Evolutionary conservation across 2,329 filamentous ascomycete species (phyloP).

Genomic region (Ophiostoma piceae): DNA sequence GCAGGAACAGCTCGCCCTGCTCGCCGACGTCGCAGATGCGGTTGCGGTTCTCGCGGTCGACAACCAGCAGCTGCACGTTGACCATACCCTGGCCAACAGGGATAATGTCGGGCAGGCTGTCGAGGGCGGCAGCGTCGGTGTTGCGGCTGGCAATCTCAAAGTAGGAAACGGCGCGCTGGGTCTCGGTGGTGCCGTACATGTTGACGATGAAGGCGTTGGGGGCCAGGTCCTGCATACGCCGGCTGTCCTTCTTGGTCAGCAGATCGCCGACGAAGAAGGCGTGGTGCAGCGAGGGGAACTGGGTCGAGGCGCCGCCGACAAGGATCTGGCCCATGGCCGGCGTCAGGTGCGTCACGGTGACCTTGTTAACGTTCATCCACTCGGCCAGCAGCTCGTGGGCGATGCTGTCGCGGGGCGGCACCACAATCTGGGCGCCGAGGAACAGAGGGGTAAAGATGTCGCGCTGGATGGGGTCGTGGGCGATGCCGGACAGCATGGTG

Average conservation of each 20-base stretch:
- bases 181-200: slow-evolving; percentile 88
- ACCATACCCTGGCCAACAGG: slow-evolving; percentile 82
- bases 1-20: slow-evolving; percentile 75
- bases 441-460: slow-evolving; percentile 89
- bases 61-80: slow-evolving; percentile 81
- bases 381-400: slow-evolving; percentile 78
- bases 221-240: slow-evolving; percentile 67
- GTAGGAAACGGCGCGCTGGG: slow-evolving; percentile 73
- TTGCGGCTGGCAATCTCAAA: slow-evolving; percentile 67
- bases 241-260: slow-evolving; percentile 77
- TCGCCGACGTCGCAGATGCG: slow-evolving; percentile 75
- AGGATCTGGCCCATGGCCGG: slow-evolving; percentile 96
- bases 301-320: slow-evolving; percentile 71
- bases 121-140: slow-evolving; percentile 51
- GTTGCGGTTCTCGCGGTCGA: slow-evolving; percentile 61
- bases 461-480: slow-evolving; percentile 60
- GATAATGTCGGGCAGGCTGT: slow-evolving; percentile 59
- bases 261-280: slow-evolving; percentile 93
- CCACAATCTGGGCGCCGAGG: slow-evolving; percentile 70
- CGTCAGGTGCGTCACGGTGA: slow-evolving; percentile 82
- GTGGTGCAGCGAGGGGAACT: slow-evolving; percentile 70
- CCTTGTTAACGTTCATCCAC: slow-evolving; percentile 73
- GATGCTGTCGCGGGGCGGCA: slow-evolving; percentile 78
- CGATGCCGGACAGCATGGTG: slow-evolving; percentile 79
- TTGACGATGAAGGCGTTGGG: slow-evolving; percentile 71